Evolutionary conservation across 192 early-diverging fungal species (phyloP).

Genomic region (Entophlyctis helioformis): DNA sequence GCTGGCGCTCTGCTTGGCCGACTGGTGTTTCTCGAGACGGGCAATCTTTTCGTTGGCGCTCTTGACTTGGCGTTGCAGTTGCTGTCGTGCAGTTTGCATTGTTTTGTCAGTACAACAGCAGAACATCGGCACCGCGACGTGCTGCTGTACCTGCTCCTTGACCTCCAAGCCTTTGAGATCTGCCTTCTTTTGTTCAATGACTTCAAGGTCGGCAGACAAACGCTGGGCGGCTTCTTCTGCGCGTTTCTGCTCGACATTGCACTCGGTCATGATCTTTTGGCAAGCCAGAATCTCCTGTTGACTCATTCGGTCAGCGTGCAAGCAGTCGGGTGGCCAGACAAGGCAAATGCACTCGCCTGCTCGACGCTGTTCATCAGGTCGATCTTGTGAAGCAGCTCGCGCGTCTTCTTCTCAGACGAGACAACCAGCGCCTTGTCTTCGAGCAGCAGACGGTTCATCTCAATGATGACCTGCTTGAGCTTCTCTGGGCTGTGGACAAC

Average conservation of each 20-base stretch:
- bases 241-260: constrained; percentile 36
- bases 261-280: constrained; percentile 53
- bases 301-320: too few species aligned
- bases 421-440: constrained; percentile 30
- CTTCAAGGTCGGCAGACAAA: constrained; percentile 22
- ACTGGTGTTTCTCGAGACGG: constrained; percentile 31
- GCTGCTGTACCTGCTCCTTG: constrained; percentile 24
- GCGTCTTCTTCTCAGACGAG: constrained; percentile 32
- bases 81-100: constrained; percentile 21
- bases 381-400: constrained; percentile 40
- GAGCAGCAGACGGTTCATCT: constrained; percentile 38
- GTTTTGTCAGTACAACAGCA: too few species aligned
- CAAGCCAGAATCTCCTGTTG: constrained; percentile 45
- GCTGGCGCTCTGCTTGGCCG: constrained; percentile 18
- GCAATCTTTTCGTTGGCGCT: constrained; percentile 31
- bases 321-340: too few species aligned
- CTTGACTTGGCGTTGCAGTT: constrained; percentile 27
- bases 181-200: constrained; percentile 19
- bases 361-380: constrained; percentile 42
- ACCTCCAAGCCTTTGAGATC: constrained; percentile 24
- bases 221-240: constrained; percentile 24
- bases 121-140: too few species aligned
- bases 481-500: constrained; percentile 69
- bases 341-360: constrained; percentile 19
- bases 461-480: constrained; percentile 49